Conservation (phyloP, 805 yeast species). For the Komagataella phaffii region DNA sequence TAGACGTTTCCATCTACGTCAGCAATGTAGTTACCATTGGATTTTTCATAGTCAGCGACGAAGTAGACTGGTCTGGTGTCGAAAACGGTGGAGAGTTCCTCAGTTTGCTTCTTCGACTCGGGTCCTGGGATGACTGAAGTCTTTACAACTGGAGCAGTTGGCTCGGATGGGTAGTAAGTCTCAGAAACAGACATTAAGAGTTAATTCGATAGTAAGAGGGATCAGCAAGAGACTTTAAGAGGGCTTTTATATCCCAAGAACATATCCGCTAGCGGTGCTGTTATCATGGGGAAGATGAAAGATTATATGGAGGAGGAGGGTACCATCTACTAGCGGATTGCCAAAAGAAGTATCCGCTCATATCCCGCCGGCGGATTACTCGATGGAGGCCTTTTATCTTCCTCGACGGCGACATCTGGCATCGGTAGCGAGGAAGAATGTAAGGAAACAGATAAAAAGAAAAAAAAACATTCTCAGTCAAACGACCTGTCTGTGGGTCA, state of each 20-base stretch:
- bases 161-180: slow-evolving; percentile 31
- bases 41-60: slow-evolving; percentile 50
- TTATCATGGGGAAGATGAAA: neutral
- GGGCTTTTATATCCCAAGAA: neutral
- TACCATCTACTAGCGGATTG: neutral
- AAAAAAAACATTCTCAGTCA: no score
- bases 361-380: neutral
- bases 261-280: neutral
- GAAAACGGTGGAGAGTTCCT: slow-evolving; percentile 30
- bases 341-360: neutral
- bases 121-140: slow-evolving; percentile 36
- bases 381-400: neutral
- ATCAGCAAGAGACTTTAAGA: neutral
- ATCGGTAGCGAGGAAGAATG: neutral
- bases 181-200: slow-evolving; percentile 13
- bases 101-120: slow-evolving; percentile 21
- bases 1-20: slow-evolving; percentile 53
- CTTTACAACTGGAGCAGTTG: slow-evolving; percentile 27
- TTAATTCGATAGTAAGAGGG: neutral
- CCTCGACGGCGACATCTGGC: neutral
- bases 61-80: slow-evolving; percentile 54
- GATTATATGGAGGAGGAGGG: neutral
- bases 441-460: neutral
- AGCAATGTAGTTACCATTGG: slow-evolving; percentile 49
- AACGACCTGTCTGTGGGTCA: neutral